phyloP scores from a whole-genome alignment of 2,329 filamentous ascomycete genomes.

The Juglanconis juglandina region DNA sequence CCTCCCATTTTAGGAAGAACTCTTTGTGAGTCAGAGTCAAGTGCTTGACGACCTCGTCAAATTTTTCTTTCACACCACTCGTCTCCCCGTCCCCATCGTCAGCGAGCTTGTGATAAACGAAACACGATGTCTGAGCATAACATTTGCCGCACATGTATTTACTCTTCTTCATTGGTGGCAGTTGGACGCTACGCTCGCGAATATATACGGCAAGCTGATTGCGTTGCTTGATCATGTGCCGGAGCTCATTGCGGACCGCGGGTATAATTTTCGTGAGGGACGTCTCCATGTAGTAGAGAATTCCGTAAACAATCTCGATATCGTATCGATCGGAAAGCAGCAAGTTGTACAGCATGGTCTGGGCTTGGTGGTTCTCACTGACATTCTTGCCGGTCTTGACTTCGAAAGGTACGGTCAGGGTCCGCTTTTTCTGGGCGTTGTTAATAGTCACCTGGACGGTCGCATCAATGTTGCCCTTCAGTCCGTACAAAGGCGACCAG shows the following conservation, averaged over 20 bases:
- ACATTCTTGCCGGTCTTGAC: constrained; percentile 89
- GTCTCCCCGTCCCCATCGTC: constrained; percentile 79
- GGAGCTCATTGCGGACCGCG: constrained; percentile 79
- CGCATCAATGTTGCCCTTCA: constrained; percentile 97
- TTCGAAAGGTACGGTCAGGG: constrained; percentile 86
- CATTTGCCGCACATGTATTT: constrained; percentile 80
- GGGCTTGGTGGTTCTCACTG: constrained; percentile 79
- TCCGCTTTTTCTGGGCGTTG: constrained; percentile 63
- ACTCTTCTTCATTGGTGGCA: constrained; percentile 83
- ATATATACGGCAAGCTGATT: constrained; percentile 86
- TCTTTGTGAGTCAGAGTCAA: constrained; percentile 70
- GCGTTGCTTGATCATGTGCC: constrained; percentile 94
- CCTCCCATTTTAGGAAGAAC: constrained; percentile 95
- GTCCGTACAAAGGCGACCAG: constrained; percentile 95
- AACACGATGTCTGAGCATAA: constrained; percentile 87
- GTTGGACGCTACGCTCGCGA: constrained; percentile 70
- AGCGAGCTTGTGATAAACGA: constrained; percentile 87
- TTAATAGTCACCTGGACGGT: constrained; percentile 85
- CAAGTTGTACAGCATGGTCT: constrained; percentile 91
- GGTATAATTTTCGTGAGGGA: constrained; percentile 83
- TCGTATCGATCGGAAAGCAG: constrained; percentile 93
- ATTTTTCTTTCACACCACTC: constrained; percentile 77
- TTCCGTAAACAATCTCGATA: constrained; percentile 82
- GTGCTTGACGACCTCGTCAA: constrained; percentile 75
- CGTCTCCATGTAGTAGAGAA: constrained; percentile 93